Evolutionary conservation across 768 basidiomycete species (phyloP), one percentile per base, ranked within the genome.

Genomic region (Tephrocybe sp.): DNA sequence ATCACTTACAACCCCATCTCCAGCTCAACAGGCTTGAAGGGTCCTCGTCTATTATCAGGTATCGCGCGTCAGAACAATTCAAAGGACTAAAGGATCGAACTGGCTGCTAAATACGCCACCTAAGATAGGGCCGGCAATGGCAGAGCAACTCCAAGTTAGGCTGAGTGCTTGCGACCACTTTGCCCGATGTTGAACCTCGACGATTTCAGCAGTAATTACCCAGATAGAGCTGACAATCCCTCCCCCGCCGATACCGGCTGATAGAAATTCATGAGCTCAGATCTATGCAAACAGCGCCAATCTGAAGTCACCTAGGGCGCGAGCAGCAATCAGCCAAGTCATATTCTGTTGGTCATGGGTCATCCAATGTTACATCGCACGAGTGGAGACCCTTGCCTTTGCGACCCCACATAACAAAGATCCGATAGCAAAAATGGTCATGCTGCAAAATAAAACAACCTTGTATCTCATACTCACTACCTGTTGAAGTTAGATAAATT

Each of bases 101-200:
- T 66, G 54, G 89, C 87, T 73, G 62, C 89, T 90, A 69, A 92
- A 92, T 50, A 85, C 59, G 26, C 90, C 90, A 32, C 90, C 90
- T n/a, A 92, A 71, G 13, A 92, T 67, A 17, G 90, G 90, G 5
- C 91, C 90, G 41, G 89, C 88, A 54, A 92, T 66, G 31, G 90
- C 90, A 38, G 90, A 92, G 63, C 86, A 88, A 53, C 85, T 84
- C 90, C 90, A 92, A 33, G 90, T 92, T 48, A 91, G 65, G 56
- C 89, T 91, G 30, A 92, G 75, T 16, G 88, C 88, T 65, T 89
- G 87, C 10, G 87, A 89, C 90, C 89, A 92, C 64, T 83, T 89
- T 43, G 89, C 85, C 51, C 88, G 81, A 52, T 77, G 71, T 53
- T 71, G 74, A 23, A 82, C 76, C 64, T 85, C 82, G 36, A 92